These are phyloP conservation scores for Gossypium davidsonii DNA, from an alignment of 441 rosid species.

Conservation along the genomic window DNA sequence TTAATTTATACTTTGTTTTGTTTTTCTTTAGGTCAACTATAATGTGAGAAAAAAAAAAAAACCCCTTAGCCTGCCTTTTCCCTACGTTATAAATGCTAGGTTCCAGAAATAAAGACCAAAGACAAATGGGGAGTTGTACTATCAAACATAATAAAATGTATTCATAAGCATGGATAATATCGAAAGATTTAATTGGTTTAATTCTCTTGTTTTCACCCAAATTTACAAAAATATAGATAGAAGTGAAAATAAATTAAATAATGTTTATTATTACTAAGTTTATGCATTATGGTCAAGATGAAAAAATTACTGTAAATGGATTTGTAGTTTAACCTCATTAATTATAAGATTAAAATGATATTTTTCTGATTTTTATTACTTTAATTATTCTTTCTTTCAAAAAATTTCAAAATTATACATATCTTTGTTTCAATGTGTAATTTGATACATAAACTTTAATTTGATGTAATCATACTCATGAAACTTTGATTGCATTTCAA, in stretches of 20 bases:
- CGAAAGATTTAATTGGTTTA: background rate
- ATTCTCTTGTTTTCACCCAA: background rate
- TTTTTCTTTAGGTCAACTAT: background rate
- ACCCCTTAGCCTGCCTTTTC: background rate
- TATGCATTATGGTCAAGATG: background rate
- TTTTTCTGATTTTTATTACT: no score
- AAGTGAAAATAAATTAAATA: no score
- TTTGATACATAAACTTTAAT: no score
- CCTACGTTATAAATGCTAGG: background rate
- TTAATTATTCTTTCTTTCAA: no score
- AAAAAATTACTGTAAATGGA: no score
- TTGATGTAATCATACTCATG: no score
- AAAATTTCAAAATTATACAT: no score
- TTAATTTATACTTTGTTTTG: background rate
- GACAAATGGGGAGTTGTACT: background rate
- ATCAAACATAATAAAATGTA: background rate
- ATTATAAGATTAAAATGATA: no score
- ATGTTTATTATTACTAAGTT: no score
- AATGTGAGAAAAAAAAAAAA: background rate
- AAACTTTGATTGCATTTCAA: no score
- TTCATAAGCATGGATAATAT: background rate
- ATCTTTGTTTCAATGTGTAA: no score
- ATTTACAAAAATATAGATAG: background rate
- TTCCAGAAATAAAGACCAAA: background rate
- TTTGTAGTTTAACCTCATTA: no score